Conservation (phyloP, 2,329 filamentous ascomycete species). For the Aspergillus latus region DNA sequence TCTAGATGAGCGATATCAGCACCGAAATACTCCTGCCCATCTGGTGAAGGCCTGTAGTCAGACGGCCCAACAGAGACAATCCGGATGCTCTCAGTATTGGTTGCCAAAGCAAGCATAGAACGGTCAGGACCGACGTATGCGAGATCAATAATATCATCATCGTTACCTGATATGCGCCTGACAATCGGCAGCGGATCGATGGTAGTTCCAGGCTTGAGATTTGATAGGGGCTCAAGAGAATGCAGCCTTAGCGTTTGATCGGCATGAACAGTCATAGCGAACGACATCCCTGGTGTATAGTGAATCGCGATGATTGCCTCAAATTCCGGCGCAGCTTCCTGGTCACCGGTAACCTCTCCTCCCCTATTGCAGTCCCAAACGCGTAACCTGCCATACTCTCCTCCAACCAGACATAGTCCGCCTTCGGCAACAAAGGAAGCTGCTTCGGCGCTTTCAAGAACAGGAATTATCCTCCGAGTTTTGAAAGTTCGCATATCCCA, state of each 20-base stretch:
- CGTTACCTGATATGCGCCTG: constrained; percentile 86
- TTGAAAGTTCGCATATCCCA: constrained; percentile 91
- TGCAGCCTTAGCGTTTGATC: constrained; percentile 86
- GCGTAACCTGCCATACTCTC: constrained; percentile 76
- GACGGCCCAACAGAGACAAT: constrained; percentile 68
- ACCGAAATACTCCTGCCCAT: constrained; percentile 68
- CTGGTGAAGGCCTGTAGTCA: constrained; percentile 32
- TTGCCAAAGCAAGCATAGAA: constrained; percentile 83
- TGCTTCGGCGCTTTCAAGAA: constrained; percentile 80
- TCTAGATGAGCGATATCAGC: constrained; percentile 83
- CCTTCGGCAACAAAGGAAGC: constrained; percentile 76
- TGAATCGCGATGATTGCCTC: constrained; percentile 72
- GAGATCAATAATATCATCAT: constrained; percentile 96
- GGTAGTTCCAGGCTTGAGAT: constrained; percentile 42
- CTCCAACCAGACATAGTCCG: constrained; percentile 75
- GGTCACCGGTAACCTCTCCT: constrained; percentile 74
- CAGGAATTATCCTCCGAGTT: constrained; percentile 73
- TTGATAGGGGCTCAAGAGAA: constrained; percentile 46
- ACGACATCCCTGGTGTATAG: constrained; percentile 63
- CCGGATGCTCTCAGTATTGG: constrained; percentile 90
- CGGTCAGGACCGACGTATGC: constrained; percentile 79
- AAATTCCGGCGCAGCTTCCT: constrained; percentile 59
- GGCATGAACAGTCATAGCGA: constrained; percentile 78
- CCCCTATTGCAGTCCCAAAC: constrained; percentile 80
- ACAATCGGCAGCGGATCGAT: constrained; percentile 62